Percentiles rank a stretch among this genome's conserved stretches.
phyloP scores from a whole-genome alignment of 2,329 filamentous ascomycete genomes.

The Clonostachys byssicola region DNA sequence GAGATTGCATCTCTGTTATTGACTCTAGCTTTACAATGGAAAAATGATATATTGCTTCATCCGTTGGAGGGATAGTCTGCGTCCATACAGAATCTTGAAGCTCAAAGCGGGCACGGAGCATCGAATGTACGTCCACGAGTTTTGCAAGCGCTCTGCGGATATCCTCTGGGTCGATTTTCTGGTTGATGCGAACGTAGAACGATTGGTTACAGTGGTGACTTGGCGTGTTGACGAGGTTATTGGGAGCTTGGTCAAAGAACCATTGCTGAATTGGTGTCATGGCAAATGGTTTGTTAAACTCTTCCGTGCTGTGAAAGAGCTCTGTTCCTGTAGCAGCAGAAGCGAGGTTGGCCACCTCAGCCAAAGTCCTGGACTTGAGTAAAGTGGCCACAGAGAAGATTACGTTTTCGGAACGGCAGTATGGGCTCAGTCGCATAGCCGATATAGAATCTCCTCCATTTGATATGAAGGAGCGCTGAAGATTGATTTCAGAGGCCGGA shows the following conservation, averaged over 20 bases:
- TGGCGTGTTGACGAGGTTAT: neutral
- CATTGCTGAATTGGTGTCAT: conserved; percentile 8
- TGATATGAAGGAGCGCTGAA: conserved; percentile 22
- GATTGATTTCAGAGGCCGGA: no score
- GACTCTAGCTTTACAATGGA: neutral
- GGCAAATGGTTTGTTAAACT: conserved; percentile 32
- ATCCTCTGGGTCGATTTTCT: neutral
- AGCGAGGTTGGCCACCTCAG: conserved; percentile 15
- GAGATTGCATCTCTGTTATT: neutral
- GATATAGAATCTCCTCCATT: conserved; percentile 36
- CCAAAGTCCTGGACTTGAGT: conserved; percentile 18
- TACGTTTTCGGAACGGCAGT: conserved; percentile 20
- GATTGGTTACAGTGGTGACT: conserved; percentile 7
- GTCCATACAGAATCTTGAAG: neutral
- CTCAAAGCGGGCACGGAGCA: conserved; percentile 9
- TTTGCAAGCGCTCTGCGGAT: conserved; percentile 1
- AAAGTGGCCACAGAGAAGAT: conserved; percentile 23
- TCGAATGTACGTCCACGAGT: conserved; percentile 4
- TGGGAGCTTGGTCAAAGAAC: conserved; percentile 1
- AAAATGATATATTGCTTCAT: neutral
- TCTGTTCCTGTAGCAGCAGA: neutral
- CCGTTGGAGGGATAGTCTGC: conserved; percentile 2
- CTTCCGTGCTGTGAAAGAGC: conserved; percentile 19
- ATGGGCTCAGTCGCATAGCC: conserved; percentile 34
- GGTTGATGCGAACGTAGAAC: conserved; percentile 2